Conservation (phyloP, 2,329 filamentous ascomycete species). For the Neofusicoccum ribis region DNA sequence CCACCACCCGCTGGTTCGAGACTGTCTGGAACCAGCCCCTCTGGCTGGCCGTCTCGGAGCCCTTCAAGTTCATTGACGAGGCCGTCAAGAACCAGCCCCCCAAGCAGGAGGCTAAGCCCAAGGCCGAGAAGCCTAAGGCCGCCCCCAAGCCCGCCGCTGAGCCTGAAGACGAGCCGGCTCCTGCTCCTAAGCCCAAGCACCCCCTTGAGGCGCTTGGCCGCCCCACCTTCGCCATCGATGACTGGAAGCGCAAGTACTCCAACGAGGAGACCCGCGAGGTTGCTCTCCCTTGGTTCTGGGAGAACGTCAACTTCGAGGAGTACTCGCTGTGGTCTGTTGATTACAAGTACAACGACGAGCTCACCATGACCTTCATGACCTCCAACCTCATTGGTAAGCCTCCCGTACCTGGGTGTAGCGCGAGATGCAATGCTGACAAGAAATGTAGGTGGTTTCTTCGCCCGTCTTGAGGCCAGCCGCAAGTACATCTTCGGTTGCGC, state of each 20-base stretch:
- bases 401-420: background rate
- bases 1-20: slow-evolving; percentile 89
- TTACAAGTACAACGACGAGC: slow-evolving; percentile 99
- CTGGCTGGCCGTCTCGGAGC: slow-evolving; percentile 76
- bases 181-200: slow-evolving; percentile 91
- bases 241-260: slow-evolving; percentile 99
- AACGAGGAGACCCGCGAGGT: slow-evolving; percentile 83
- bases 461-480: slow-evolving; percentile 93
- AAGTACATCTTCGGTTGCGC: slow-evolving; percentile 95
- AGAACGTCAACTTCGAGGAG: slow-evolving; percentile 89
- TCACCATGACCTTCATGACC: slow-evolving; percentile 97
- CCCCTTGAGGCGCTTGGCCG: slow-evolving; percentile 82
- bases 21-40: slow-evolving; percentile 91
- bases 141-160: slow-evolving; percentile 57
- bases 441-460: slow-evolving; percentile 78
- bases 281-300: slow-evolving; percentile 97
- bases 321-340: slow-evolving; percentile 93
- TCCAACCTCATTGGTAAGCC: slow-evolving; percentile 86
- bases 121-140: slow-evolving; percentile 65
- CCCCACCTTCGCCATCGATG: slow-evolving; percentile 81
- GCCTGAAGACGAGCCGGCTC: slow-evolving; percentile 60
- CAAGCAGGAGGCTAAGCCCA: slow-evolving; percentile 66
- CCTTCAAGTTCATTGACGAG: slow-evolving; percentile 78
- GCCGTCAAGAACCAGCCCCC: slow-evolving; percentile 71
- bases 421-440: slow-evolving; percentile 22